Percentiles rank a stretch among this genome's conserved stretches.
Conservation (phyloP, 176 grass and related monocot genomes). For the Coix lacrymajobi region DNA sequence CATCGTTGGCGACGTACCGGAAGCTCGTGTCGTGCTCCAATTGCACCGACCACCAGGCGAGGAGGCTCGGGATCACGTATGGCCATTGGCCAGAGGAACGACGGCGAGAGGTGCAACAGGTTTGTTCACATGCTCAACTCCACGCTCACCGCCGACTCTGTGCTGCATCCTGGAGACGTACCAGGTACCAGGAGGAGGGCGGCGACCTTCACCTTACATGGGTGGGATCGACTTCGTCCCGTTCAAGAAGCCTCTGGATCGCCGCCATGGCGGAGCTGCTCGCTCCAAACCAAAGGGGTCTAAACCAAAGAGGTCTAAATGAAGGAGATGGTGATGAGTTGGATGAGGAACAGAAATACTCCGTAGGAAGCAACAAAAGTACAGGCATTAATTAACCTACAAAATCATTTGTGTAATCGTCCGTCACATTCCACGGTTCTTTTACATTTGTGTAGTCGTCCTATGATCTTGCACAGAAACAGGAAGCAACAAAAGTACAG, state of each 20-base stretch:
- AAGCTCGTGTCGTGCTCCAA: too few relatives aligned
- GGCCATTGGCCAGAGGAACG: background rate
- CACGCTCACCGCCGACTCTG: background rate
- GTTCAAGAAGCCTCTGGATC: background rate
- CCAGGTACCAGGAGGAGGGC: background rate
- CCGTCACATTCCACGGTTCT: background rate
- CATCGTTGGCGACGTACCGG: too few relatives aligned
- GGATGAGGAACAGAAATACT: too few relatives aligned
- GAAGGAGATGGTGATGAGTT: background rate
- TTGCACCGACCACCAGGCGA: too few relatives aligned
- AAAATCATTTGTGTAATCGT: too few relatives aligned
- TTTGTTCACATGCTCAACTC: background rate
- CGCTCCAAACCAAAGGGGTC: background rate
- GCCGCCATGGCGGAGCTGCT: background rate
- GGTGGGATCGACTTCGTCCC: background rate
- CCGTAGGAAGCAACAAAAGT: too few relatives aligned
- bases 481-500: background rate
- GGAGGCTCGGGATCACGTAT: too few relatives aligned
- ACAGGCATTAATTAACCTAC: too few relatives aligned
- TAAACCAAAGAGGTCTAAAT: background rate
- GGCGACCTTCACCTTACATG: background rate
- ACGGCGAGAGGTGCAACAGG: background rate
- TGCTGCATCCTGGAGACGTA: background rate
- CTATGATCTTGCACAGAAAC: background rate
- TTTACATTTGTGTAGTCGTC: background rate